Conservation (phyloP, 2,329 filamentous ascomycete species). For the Fonsecaea pugnacius region DNA sequence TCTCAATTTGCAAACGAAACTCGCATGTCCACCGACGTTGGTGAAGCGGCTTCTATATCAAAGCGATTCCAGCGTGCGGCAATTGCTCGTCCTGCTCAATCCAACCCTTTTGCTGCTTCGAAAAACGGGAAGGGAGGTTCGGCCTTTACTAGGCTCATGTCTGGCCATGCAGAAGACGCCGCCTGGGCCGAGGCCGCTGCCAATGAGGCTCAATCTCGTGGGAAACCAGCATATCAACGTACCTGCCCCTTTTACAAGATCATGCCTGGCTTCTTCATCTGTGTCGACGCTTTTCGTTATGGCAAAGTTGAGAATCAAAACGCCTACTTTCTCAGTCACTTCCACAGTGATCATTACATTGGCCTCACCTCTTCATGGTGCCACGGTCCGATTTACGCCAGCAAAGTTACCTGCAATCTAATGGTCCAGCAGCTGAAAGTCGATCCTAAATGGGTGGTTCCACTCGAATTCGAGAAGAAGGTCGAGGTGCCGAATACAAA, state of each 20-base stretch:
- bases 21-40: slow-evolving; percentile 36
- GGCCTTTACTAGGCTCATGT: slow-evolving; percentile 93
- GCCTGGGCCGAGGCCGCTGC: slow-evolving; percentile 89
- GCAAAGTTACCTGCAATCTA: slow-evolving; percentile 85
- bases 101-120: slow-evolving; percentile 71
- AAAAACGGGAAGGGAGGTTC: slow-evolving; percentile 57
- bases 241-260: slow-evolving; percentile 99
- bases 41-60: slow-evolving; percentile 44
- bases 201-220: slow-evolving; percentile 74
- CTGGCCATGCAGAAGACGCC: slow-evolving; percentile 82
- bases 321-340: slow-evolving; percentile 96
- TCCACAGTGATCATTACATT: slow-evolving; percentile 97
- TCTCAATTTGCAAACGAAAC: slow-evolving; percentile 15
- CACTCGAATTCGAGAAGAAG: slow-evolving; percentile 80
- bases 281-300: slow-evolving; percentile 95
- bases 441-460: slow-evolving; percentile 80
- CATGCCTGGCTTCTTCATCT: slow-evolving; percentile 87
- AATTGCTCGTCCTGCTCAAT: slow-evolving; percentile 76
- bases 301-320: slow-evolving; percentile 89
- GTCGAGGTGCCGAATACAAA: slow-evolving; percentile 79
- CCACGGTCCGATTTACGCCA: slow-evolving; percentile 96
- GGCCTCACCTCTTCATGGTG: slow-evolving; percentile 85
- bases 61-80: slow-evolving; percentile 70
- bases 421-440: slow-evolving; percentile 85
- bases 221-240: slow-evolving; percentile 82